Base-by-base conservation (phyloP, 2,329 filamentous ascomycete species). In the Fusarium sp. region DNA sequence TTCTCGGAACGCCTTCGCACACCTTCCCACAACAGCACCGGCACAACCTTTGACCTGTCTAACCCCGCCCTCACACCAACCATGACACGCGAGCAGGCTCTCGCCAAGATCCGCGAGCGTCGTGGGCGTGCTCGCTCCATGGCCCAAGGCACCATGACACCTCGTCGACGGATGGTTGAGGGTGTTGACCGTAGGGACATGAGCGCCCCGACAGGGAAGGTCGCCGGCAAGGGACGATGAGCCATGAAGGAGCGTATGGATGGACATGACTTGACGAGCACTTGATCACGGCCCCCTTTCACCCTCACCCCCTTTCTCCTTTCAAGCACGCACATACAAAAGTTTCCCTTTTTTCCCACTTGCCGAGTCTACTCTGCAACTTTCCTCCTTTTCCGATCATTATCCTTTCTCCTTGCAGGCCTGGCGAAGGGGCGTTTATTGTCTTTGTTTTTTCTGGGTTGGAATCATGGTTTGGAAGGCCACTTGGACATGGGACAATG, bases 41-140 rank as follows among this genome's bases (percentile, higher is more conserved):
- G 74, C 16, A 74, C 63, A 25, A 83, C 81, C 63, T 91, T 90
- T 75, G 89, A 91, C 79, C 79, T 84, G 45, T 88, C 83, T 69
- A 88, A 91, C 79, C 88, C 89, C 22, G 90, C 90, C 11, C 80
- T 92, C 69, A 91, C 88, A 47, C 90, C 90, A 6, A 92, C 91
- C 42, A 91, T 92, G 89, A 90, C 90, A 29, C 88, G 94, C 63
- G 94, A 95, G 81, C 88, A 95, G 81, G 93, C 93, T 5, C 87
- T 96, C 18, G 92, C 92, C 65, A 91, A 92, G 80, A 95, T 96
- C 74, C 88, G 91, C 63, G 91, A 94, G 83, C 87, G 94, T 31
- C 85, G 94, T 63, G 93, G 92, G 8, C 86, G 94, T 54, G 92
- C 93, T 66, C 88, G 91, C 75, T 94, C 92, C 80, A 89, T 92